Percentiles rank a stretch among this genome's conserved stretches.
These are phyloP conservation scores for Epichloe typhina DNA, from an alignment of 2,329 filamentous ascomycete species.

Conservation along the genomic window DNA sequence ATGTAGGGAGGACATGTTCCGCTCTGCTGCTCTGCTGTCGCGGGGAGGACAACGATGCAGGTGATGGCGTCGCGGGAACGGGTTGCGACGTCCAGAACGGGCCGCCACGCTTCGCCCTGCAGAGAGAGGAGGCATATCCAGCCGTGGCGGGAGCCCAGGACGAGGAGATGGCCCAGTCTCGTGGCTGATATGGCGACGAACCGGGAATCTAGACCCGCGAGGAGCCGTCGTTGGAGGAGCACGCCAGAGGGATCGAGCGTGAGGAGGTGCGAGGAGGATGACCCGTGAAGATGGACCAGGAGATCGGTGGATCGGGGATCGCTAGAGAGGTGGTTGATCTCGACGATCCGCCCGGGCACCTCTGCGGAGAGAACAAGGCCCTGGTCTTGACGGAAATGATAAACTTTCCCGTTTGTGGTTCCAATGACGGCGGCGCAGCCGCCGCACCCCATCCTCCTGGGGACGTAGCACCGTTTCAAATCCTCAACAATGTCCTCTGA, in stretches of 20 bases:
- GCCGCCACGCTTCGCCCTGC: conserved; percentile 14
- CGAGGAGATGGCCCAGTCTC: conserved; percentile 25
- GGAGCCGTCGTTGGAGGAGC: conserved; percentile 14
- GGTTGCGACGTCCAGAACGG: conserved; percentile 23
- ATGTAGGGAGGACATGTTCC: conserved; percentile 29
- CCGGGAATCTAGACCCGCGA: conserved; percentile 29
- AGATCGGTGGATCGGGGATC: conserved; percentile 17
- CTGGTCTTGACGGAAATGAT: conserved; percentile 21
- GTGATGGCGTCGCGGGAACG: conserved; percentile 54
- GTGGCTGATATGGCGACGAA: conserved; percentile 37
- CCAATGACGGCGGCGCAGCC: conserved; percentile 32
- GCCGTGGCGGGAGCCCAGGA: conserved; percentile 43
- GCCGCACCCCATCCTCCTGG: conserved; percentile 26
- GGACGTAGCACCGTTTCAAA: conserved; percentile 33
- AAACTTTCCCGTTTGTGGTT: conserved; percentile 34
- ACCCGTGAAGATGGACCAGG: conserved; percentile 34
- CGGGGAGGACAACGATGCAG: conserved; percentile 38
- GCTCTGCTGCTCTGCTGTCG: conserved; percentile 7
- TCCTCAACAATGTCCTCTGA: conserved; percentile 19
- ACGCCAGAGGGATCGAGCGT: conserved; percentile 21
- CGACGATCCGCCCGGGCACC: conserved; percentile 35
- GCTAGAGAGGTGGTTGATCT: conserved; percentile 30
- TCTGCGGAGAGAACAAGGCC: conserved; percentile 21
- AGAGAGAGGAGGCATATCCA: conserved; percentile 25
- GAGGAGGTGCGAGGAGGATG: conserved; percentile 29